These are phyloP conservation scores for Acacia acuminata DNA, from an alignment of 306 rosid genomes.

Conservation along the genomic window DNA sequence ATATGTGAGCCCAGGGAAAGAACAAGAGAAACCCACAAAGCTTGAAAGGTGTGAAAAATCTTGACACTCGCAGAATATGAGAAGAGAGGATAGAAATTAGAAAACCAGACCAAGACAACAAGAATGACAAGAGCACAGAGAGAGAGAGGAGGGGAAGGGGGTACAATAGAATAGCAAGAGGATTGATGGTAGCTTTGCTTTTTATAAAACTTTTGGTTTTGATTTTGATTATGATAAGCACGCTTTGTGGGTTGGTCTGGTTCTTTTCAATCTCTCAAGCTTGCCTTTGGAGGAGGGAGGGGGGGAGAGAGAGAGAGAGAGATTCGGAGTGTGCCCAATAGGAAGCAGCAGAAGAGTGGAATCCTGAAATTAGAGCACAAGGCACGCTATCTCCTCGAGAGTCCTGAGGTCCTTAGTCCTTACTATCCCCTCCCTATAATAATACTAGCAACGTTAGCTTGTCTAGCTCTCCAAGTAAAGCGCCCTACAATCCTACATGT, in stretches of 20 bases:
- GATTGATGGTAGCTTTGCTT: conserved; percentile 44
- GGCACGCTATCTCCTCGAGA: conserved; percentile 57
- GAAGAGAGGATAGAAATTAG: conserved; percentile 22
- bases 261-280: conserved; percentile 7
- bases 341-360: conserved; percentile 45
- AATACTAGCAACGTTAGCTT: conserved; percentile 38
- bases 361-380: conserved; percentile 53
- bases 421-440: conserved; percentile 11
- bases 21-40: not conserved
- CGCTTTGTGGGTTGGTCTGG: conserved; percentile 55
- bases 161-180: conserved; percentile 33
- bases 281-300: conserved; percentile 2
- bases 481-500: conserved; percentile 31
- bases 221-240: conserved; percentile 30
- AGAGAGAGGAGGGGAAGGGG: conserved; percentile 8
- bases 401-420: conserved; percentile 27
- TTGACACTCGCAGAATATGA: conserved; percentile 13
- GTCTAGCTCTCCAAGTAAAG: conserved; percentile 72
- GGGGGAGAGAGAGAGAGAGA: conserved; percentile 40
- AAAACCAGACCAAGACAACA: conserved; percentile 41
- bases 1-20: not conserved
- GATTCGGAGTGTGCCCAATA: conserved; percentile 46
- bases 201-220: conserved; percentile 40
- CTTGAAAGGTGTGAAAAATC: conserved; percentile 11
- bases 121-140: conserved; percentile 18